A percentile compares a stretch with the other conserved stretches of the same genome.
Conservation (phyloP, 2,329 filamentous ascomycete genomes). For the Emergomyces africanus region DNA sequence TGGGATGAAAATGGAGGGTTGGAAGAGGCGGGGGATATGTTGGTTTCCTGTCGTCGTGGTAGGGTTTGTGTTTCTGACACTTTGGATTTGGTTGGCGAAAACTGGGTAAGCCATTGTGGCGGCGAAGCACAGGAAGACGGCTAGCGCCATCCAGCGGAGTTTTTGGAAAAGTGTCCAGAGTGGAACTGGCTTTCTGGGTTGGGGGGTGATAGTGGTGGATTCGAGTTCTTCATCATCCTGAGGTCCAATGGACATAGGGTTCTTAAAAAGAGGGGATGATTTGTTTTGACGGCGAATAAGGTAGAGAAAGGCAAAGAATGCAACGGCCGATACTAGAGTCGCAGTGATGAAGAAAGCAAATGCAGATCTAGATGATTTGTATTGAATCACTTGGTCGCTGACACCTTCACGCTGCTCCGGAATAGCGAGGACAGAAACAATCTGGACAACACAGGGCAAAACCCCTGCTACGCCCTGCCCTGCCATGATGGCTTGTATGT, state of each 20-base stretch:
- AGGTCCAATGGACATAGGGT: slow-evolving; percentile 33
- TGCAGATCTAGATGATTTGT: slow-evolving; percentile 53
- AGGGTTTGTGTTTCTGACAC: slow-evolving; percentile 27
- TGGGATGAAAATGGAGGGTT: slow-evolving; percentile 70
- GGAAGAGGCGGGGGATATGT: slow-evolving; percentile 45
- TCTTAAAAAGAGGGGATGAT: background rate
- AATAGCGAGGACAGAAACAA: slow-evolving; percentile 63
- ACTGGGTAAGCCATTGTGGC: slow-evolving; percentile 93
- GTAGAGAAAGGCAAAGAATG: slow-evolving; percentile 61
- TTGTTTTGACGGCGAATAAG: slow-evolving; percentile 46
- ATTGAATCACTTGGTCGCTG: slow-evolving; percentile 21
- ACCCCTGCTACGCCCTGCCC: slow-evolving; percentile 90
- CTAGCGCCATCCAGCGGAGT: slow-evolving; percentile 62
- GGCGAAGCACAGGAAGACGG: slow-evolving; percentile 67
- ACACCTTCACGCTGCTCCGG: slow-evolving; percentile 31
- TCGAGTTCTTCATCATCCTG: slow-evolving; percentile 19
- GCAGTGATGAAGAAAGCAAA: slow-evolving; percentile 89
- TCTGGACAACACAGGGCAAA: slow-evolving; percentile 74
- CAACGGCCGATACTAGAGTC: slow-evolving; percentile 56
- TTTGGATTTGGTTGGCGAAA: slow-evolving; percentile 60
- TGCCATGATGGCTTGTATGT: slow-evolving; percentile 92
- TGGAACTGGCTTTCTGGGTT: slow-evolving; percentile 37
- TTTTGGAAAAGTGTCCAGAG: slow-evolving; percentile 60
- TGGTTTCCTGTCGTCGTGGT: slow-evolving; percentile 21
- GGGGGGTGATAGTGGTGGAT: slow-evolving; percentile 16